A percentile compares a stretch with the other conserved stretches of the same genome.
phyloP scores from a whole-genome alignment of 2,329 filamentous ascomycete species.

The Colletotrichum sp. region DNA sequence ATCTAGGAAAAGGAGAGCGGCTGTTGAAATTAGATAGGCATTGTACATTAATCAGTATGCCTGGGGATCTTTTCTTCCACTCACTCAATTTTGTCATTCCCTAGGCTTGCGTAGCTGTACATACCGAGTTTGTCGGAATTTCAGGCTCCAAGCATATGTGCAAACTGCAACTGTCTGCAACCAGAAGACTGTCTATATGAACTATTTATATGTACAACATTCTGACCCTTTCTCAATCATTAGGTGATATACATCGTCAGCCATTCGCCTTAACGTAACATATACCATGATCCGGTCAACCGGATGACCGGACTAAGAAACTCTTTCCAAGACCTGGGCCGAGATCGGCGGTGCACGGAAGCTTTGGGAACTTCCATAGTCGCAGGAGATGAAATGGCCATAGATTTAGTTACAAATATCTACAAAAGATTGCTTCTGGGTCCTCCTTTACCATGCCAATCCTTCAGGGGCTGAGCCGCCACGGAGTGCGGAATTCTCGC shows the following conservation, averaged over 20 bases:
- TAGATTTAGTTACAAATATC: not conserved
- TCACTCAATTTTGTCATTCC: not conserved
- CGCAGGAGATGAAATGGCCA: not conserved
- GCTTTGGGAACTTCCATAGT: not conserved
- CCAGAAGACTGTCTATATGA: not conserved
- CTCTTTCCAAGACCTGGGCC: not conserved
- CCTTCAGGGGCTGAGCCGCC: not conserved
- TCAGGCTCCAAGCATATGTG: not conserved
- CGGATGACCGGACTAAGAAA: too few relatives aligned
- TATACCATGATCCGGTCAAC: not conserved
- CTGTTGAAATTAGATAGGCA: not conserved
- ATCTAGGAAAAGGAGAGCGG: rapidly evolving
- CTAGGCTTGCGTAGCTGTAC: not conserved
- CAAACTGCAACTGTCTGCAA: not conserved
- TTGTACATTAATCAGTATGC: not conserved
- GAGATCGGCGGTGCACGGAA: not conserved
- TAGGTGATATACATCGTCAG: not conserved
- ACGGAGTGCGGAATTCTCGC: not conserved
- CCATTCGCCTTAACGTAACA: not conserved
- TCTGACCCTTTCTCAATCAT: rapidly evolving
- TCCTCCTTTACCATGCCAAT: not conserved
- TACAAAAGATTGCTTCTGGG: not conserved
- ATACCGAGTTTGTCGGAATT: not conserved
- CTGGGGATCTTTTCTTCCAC: not conserved
- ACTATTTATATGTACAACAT: not conserved